Percentiles rank a stretch among this genome's conserved stretches.
phyloP scores from a whole-genome alignment of 441 rosid genomes.

The Populus hybrid region DNA sequence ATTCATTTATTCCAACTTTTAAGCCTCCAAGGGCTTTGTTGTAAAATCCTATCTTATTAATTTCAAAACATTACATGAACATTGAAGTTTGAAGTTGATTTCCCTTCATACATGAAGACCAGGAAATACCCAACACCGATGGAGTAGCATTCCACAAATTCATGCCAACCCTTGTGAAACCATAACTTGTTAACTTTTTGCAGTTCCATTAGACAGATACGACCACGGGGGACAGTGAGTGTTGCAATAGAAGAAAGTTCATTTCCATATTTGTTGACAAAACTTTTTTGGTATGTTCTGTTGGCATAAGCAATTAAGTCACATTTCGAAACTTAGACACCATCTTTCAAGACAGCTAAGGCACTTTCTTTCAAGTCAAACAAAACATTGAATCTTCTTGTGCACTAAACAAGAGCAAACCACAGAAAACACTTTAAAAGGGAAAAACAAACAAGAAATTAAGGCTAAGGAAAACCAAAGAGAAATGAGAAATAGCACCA shows the following conservation, averaged over 20 bases:
- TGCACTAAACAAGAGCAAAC: not conserved
- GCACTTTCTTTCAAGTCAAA: not conserved
- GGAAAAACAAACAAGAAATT: not conserved
- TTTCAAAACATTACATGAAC: too few relatives aligned
- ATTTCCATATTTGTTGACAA: slow-evolving; percentile 34
- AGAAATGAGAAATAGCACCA: not conserved
- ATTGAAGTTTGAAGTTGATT: slow-evolving; percentile 22
- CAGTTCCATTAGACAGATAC: slow-evolving; percentile 32
- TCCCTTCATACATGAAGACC: slow-evolving; percentile 37
- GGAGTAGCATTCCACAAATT: slow-evolving; percentile 32
- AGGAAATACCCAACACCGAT: slow-evolving; percentile 27
- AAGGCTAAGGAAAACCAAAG: not conserved
- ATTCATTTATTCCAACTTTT: too few relatives aligned
- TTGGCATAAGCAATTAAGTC: slow-evolving; percentile 7
- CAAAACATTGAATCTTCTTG: not conserved
- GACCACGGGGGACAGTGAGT: slow-evolving; percentile 33
- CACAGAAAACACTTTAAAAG: not conserved
- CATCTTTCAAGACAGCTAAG: not conserved
- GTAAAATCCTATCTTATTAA: too few relatives aligned
- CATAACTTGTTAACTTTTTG: slow-evolving; percentile 28
- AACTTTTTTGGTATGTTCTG: slow-evolving; percentile 45
- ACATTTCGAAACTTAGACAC: not conserved
- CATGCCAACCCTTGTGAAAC: slow-evolving; percentile 42
- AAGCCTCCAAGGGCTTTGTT: too few relatives aligned
- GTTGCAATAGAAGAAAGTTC: slow-evolving; percentile 32